A percentile compares a stretch with the other conserved stretches of the same genome.
Conservation (phyloP, 148 eudicot genomes). For the Nepenthes mirabilis region DNA sequence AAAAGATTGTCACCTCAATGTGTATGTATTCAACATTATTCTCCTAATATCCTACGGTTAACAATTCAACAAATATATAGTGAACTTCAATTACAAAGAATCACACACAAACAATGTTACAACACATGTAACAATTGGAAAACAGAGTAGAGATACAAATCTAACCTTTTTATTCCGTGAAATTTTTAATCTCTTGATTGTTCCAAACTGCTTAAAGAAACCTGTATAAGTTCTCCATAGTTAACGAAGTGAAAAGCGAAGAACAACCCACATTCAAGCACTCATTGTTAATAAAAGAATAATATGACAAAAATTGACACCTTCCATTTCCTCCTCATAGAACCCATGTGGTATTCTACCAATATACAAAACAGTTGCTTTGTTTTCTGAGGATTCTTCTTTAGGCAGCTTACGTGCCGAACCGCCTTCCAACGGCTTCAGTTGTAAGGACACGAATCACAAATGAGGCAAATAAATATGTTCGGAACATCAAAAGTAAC, state of each 20-base stretch:
- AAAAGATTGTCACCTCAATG: no score
- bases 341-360: conserved; percentile 95
- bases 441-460: neutral
- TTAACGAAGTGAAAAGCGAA: neutral
- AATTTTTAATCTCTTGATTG: conserved; percentile 52
- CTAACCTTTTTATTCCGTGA: conserved; percentile 66
- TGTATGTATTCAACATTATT: no score
- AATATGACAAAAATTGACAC: conserved; percentile 11
- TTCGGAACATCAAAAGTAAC: neutral
- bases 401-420: conserved; percentile 34
- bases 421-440: conserved; percentile 74
- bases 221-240: conserved; percentile 20
- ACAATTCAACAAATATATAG: no score
- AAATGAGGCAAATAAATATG: neutral
- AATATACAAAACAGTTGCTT: conserved; percentile 60
- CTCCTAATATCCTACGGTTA: no score
- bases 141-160: neutral
- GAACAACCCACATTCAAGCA: neutral
- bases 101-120: no score
- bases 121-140: no score
- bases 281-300: neutral
- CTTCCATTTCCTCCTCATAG: conserved; percentile 88
- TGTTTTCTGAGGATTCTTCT: conserved; percentile 24
- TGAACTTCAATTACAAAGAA: no score
- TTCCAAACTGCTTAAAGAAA: conserved; percentile 80